A percentile compares a stretch with the other conserved stretches of the same genome.
phyloP scores from a whole-genome alignment of 176 grass and related monocot species.

The Carex pumila region DNA sequence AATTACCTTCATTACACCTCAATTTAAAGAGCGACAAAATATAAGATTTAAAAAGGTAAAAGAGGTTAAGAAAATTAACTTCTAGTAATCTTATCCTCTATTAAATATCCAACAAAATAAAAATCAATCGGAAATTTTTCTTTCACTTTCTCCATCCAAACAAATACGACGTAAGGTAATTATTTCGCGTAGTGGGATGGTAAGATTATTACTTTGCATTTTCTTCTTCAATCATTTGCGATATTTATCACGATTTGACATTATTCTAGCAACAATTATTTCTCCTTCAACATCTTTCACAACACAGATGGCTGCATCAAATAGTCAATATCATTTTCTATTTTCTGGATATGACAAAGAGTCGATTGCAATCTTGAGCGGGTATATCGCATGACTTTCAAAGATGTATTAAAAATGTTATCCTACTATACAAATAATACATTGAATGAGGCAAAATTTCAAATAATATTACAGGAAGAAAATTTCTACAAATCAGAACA shows the following conservation, averaged over 20 bases:
- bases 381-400: background rate
- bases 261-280: background rate
- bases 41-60: no score
- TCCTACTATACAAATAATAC: background rate
- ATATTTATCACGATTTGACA: background rate
- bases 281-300: background rate
- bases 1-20: no score
- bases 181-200: background rate
- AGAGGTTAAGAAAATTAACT: no score
- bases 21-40: no score
- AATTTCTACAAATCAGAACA: background rate
- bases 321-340: background rate
- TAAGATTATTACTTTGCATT: background rate
- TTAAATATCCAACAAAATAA: no score
- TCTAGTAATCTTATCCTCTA: no score
- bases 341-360: background rate
- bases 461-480: slow-evolving; percentile 1
- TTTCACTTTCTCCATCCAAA: no score
- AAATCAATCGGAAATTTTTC: no score
- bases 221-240: background rate
- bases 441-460: slow-evolving; percentile 7
- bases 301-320: background rate
- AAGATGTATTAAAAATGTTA: background rate
- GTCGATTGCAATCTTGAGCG: background rate
- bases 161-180: background rate